Evolutionary conservation across 805 yeast genomes (phyloP).

Genomic region (Ogataea methanolica): DNA sequence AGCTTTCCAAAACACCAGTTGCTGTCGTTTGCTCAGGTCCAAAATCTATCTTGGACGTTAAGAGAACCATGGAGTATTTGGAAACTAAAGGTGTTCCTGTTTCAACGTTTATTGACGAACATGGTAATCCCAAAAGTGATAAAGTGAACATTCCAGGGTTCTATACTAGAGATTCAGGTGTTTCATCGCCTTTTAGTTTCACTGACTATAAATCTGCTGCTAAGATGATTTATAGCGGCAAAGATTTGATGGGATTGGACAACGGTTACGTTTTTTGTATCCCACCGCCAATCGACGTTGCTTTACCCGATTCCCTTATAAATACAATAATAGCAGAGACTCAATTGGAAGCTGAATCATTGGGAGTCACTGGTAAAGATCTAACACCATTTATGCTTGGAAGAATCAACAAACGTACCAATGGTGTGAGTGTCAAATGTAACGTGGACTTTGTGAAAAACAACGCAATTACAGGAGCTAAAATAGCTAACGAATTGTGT

Average conservation of each 20-base stretch:
- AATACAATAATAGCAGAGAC: slow-evolving; percentile 55
- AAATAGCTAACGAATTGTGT: slow-evolving; percentile 55
- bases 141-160: slow-evolving; percentile 69
- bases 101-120: slow-evolving; percentile 42
- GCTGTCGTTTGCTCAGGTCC: slow-evolving; percentile 94
- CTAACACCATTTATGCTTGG: slow-evolving; percentile 74
- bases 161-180: slow-evolving; percentile 72
- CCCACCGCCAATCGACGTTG: slow-evolving; percentile 68
- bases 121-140: slow-evolving; percentile 38
- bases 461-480: slow-evolving; percentile 65
- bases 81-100: slow-evolving; percentile 92
- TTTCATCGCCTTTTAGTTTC: slow-evolving; percentile 63
- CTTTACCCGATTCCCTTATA: slow-evolving; percentile 52
- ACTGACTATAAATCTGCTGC: slow-evolving; percentile 58
- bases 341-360: slow-evolving; percentile 44
- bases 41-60: slow-evolving; percentile 77
- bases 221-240: slow-evolving; percentile 44
- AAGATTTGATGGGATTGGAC: slow-evolving; percentile 41
- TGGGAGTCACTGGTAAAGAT: slow-evolving; percentile 63
- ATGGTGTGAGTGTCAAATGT: slow-evolving; percentile 64
- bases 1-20: slow-evolving; percentile 75
- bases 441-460: slow-evolving; percentile 74
- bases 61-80: slow-evolving; percentile 74
- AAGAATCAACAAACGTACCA: slow-evolving; percentile 60
- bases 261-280: slow-evolving; percentile 78